Evolutionary conservation across 192 early-diverging fungal species (phyloP), one percentile per base, ranked within the genome.

Genomic region (Coemansia sp.): DNA sequence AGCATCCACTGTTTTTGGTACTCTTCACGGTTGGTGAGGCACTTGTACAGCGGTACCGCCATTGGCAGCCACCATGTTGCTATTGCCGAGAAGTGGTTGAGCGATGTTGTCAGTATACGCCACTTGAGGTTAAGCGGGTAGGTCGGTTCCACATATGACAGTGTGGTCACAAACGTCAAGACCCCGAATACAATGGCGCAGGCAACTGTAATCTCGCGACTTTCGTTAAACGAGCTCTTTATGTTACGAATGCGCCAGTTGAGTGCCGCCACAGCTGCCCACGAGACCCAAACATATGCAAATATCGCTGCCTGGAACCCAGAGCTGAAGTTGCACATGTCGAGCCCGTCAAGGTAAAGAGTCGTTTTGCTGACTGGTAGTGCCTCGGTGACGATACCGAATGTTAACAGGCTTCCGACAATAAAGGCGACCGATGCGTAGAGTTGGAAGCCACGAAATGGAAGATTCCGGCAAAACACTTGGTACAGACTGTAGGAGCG

Each of bases 191-290:
- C 71, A 0, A 68, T 44, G 0, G 52, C 5, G 62, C 83, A 77
- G 0, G 72, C 66, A 0, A 69, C 17, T 21, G 61, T 47, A 26
- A 72, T 73, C 46, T 79, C 74, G 37, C 77, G 77, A 26, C 63
- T 70, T 64, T 84, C 82, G 49, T 84, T 84, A 50, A 84, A 84
- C 21, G 77, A 76, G 69, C 74, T 77, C 58, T 76, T 76, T 57
- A 84, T 80, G 37, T 70, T 59, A 49, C 82, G 77, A 50, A 81
- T 81, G 16, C 64, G 68, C 79, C 79, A 81, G 50, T 52, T 72
- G 19, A 81, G 32, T 3, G 43, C 2, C 2, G 64, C 74, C 1
- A 84, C 64, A 1, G 72, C 3, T 1, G 73, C 30, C 74, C 82
- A 80, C 1, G 71, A 63, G 9, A 64, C 50, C 82, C 79, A 81